Conservation (phyloP, 371 early-diverging fungal genomes). For the Cokeromyces recurvatus region DNA sequence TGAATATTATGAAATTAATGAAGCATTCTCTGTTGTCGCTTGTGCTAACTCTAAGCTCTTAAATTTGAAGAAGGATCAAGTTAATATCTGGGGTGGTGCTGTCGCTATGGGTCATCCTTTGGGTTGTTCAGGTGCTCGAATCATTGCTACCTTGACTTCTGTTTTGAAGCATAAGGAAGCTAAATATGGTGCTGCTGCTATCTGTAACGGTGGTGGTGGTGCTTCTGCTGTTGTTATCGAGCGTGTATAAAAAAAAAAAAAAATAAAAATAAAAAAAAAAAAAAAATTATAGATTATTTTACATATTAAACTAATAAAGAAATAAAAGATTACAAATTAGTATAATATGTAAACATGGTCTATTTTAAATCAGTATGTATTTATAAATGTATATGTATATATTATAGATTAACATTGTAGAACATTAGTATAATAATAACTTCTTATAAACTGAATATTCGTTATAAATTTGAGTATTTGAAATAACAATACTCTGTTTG, state of each 20-base stretch:
- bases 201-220: constrained; percentile 97
- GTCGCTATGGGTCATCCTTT: constrained; percentile 98
- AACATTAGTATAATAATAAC: no score
- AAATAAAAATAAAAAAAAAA: no score
- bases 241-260: constrained; percentile 49
- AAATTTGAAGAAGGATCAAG: constrained; percentile 14
- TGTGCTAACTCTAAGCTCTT: constrained; percentile 86
- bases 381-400: no score
- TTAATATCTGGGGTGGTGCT: constrained; percentile 93
- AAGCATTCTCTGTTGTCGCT: constrained; percentile 96
- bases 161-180: constrained; percentile 68
- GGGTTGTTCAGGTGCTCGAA: constrained; percentile 94
- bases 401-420: no score
- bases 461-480: no score
- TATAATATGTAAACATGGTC: no score
- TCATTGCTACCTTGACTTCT: constrained; percentile 79
- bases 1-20: constrained; percentile 92
- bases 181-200: constrained; percentile 85
- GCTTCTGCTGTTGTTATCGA: constrained; percentile 88
- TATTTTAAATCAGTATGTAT: no score
- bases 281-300: no score
- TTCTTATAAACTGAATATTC: no score
- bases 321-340: no score
- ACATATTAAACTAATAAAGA: no score
- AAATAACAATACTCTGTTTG: no score